Evolutionary conservation across 2,329 filamentous ascomycete genomes (phyloP).

Genomic region (Apiospora phragmitis): DNA sequence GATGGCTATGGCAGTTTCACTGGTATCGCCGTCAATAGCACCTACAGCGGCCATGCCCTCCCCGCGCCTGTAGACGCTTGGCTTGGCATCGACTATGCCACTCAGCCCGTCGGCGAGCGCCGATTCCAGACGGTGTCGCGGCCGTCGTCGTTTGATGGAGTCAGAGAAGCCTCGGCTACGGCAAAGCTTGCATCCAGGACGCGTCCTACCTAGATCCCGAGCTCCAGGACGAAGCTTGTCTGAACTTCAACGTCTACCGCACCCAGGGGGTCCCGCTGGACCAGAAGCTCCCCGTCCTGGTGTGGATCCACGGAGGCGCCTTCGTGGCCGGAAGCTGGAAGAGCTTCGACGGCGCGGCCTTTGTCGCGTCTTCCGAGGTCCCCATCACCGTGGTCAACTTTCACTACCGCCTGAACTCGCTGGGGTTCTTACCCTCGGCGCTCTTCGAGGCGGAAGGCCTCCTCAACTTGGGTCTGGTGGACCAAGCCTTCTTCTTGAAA

Average conservation of each 20-base stretch:
- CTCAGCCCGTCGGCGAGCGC: constrained; percentile 38
- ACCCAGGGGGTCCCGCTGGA: constrained; percentile 33
- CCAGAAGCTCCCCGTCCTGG: constrained; percentile 43
- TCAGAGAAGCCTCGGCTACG: constrained; percentile 39
- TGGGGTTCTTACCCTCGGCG: constrained; percentile 44
- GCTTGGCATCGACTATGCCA: constrained; percentile 48
- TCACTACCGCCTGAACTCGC: constrained; percentile 43
- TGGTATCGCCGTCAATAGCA: constrained; percentile 37
- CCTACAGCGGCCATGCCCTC: constrained; percentile 33
- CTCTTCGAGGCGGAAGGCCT: constrained; percentile 41
- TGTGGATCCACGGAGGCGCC: constrained; percentile 48
- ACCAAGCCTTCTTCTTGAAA: constrained; percentile 49
- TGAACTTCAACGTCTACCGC: constrained; percentile 43
- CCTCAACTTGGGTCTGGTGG: constrained; percentile 49
- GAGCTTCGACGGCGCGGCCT: constrained; percentile 26
- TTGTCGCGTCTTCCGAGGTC: not conserved
- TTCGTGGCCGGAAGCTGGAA: constrained; percentile 44
- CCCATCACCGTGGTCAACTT: constrained; percentile 21
- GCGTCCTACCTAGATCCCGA: constrained; percentile 19
- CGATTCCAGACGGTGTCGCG: constrained; percentile 42
- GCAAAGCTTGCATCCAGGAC: constrained; percentile 45
- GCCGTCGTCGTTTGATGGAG: constrained; percentile 41
- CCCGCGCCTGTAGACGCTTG: constrained; percentile 43
- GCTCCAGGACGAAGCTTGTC: constrained; percentile 35
- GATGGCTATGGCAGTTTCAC: constrained; percentile 41